Percentiles rank a stretch among this genome's conserved stretches.
These are phyloP conservation scores for Lablab purpureus DNA, from an alignment of 306 rosid species.

Conservation along the genomic window DNA sequence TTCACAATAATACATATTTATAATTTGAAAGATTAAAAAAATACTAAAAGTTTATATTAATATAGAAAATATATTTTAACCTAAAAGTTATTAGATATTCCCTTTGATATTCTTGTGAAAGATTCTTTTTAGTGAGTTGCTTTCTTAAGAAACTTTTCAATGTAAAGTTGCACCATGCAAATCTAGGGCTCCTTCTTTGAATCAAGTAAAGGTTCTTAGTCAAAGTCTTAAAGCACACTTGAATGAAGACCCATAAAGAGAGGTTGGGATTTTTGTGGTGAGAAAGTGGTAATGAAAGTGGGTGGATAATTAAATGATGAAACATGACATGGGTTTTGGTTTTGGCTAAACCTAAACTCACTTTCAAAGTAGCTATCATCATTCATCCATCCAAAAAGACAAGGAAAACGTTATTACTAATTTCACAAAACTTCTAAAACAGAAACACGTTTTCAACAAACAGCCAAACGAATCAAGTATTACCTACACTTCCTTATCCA, in stretches of 20 bases:
- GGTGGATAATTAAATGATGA: not conserved
- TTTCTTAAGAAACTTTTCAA: constrained; percentile 18
- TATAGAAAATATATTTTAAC: too few relatives aligned
- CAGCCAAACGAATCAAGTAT: constrained; percentile 7
- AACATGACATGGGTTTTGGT: not conserved
- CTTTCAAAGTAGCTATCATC: constrained; percentile 25
- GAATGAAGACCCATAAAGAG: constrained; percentile 18
- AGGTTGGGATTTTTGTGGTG: not conserved
- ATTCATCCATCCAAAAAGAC: constrained; percentile 32
- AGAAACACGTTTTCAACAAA: not conserved
- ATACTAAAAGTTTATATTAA: too few relatives aligned
- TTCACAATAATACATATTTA: too few relatives aligned
- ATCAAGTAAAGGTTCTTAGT: constrained; percentile 14
- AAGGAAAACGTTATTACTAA: not conserved
- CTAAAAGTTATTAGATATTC: too few relatives aligned
- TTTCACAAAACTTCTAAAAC: not conserved
- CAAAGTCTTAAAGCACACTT: not conserved
- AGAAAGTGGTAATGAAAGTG: not conserved
- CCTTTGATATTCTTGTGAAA: not conserved
- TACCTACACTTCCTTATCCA: not conserved
- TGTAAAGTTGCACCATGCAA: constrained; percentile 29
- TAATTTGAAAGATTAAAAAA: too few relatives aligned
- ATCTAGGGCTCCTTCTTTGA: not conserved
- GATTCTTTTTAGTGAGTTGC: constrained; percentile 4
- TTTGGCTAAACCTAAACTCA: constrained; percentile 19